Base-by-base conservation (phyloP, 768 basidiomycete species). In the Porphyrellus cyaneotinctus region DNA sequence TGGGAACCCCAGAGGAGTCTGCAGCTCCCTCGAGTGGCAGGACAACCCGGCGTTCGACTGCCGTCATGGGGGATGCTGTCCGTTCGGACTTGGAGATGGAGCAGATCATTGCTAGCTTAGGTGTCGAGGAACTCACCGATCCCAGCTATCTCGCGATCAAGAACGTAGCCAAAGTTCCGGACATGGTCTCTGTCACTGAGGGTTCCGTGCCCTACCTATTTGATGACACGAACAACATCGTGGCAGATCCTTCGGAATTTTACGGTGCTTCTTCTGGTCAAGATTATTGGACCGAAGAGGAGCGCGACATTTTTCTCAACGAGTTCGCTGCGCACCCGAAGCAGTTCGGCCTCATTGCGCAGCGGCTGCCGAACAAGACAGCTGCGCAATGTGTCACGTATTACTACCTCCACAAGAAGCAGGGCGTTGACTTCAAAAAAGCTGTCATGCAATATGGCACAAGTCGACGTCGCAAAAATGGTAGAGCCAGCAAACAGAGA, bases 41-140 rank as follows among this genome's bases (percentile, higher is more conserved):
- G 46, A 85, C 87, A 37, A 91, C 89, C 10, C 80, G 90, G 26
- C 82, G 91, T 23, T 81, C 86, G 11, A 77, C 84, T 43, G 85
- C 87, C 0, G 73, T 72, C 38, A 72, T 90, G 56, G 91, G 91
- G 24, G 95, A 97, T 68, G 85, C 91, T 14, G 94, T 94, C 15
- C 86, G 92, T 5, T 93, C 94, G 17, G 95, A 97, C 70, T 78
- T 95, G 51, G 95, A 97, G 74, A 94, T 97, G 84, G 91, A 97
- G 63, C 92, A 94, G 71, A 93, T 98, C 64, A 88, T 98, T 52
- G 91, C 91, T n/a, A 91, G 87, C 63, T 74, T 97, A 36, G 93
- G 91, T 23, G 88, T 87, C 59, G 92, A 95, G 57, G 94, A 95
- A 54, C 83, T 91, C 28, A 90, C 87, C n/a, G 94, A 98, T 69